A percentile compares a stretch with the other conserved stretches of the same genome.
Conservation (phyloP, 2,329 filamentous ascomycete genomes). For the Tolypocladium sp. region DNA sequence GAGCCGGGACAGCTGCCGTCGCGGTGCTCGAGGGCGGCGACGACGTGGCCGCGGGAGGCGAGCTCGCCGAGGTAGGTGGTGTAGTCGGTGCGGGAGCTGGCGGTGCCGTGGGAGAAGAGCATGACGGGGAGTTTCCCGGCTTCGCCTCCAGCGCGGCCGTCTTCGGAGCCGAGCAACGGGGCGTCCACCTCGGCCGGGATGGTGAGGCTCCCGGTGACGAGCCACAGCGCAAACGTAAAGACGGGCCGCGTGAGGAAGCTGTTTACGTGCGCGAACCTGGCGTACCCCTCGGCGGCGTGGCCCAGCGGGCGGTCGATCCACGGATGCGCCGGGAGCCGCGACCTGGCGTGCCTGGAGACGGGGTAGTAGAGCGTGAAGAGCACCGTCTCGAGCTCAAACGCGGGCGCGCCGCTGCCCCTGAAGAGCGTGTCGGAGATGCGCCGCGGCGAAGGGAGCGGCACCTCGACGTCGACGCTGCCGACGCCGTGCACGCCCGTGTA, state of each 20-base stretch:
- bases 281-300: slow-evolving; percentile 36
- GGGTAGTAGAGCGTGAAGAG: slow-evolving; percentile 43
- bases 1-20: slow-evolving; percentile 41
- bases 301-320: slow-evolving; percentile 36
- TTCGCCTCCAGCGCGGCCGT: no score
- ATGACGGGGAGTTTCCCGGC: slow-evolving; percentile 29
- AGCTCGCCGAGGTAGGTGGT: slow-evolving; percentile 41
- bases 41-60: slow-evolving; percentile 37
- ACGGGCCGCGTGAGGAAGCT: slow-evolving; percentile 32
- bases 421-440: slow-evolving; percentile 22
- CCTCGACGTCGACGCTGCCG: slow-evolving; percentile 37
- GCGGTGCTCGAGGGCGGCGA: slow-evolving; percentile 42
- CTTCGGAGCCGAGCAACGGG: slow-evolving; percentile 22
- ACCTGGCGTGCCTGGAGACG: slow-evolving; percentile 15
- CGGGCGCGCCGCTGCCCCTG: slow-evolving; percentile 23
- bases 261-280: slow-evolving; percentile 32
- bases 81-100: slow-evolving; percentile 40
- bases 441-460: slow-evolving; percentile 24
- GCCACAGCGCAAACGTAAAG: slow-evolving; percentile 31
- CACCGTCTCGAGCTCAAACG: slow-evolving; percentile 36
- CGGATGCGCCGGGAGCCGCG: slow-evolving; percentile 21
- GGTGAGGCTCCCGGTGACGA: slow-evolving; percentile 31
- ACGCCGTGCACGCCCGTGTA: slow-evolving; percentile 36
- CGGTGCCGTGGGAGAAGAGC: slow-evolving; percentile 44
- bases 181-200: slow-evolving; percentile 40